Base-by-base conservation (phyloP, 108 stramenopile genomes). In the Pelagomonas calceolata region DNA sequence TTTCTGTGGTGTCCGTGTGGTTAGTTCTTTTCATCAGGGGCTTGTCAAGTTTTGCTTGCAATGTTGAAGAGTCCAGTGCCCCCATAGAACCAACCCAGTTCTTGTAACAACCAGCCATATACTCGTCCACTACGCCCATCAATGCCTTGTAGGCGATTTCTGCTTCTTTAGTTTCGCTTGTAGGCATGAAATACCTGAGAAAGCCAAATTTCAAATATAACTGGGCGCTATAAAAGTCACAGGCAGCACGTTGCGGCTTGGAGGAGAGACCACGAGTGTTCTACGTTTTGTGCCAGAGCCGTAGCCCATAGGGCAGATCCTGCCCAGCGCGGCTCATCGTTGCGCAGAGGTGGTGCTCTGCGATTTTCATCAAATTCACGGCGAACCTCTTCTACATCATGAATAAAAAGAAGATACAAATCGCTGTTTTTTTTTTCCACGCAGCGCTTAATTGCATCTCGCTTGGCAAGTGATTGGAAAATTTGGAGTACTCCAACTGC, bases 271-370 rank as follows among this genome's bases (percentile, higher is more conserved):
- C 69, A 71, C 34, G 43, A 72, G 60, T 65, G 77, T 65, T 34
- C 3, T 32, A 73, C 76, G 37, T 69, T 39, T 32, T 30, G 31
- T 10, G 67, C 67, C 26, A 74, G 45, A 46, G 46, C 44, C n/a
- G 68, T 66, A 3, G 85, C 84, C 87, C 87, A 88, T 36, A 88
- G 78, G n/a, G 87, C 87, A 4, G 84, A 81, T 30, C 85, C 87
- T 18, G 85, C 85, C 34, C 70, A 88, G 34, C 68, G 68, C 0
- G 87, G 87, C 77, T 88, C 85, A 39, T 82, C 75, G 39, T 80
- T 65, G 29, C 84, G 77, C 33, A 86, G 80, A 32, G 87, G 84
- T 7, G 85, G 87, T 30, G 60, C 34, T 32, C 74, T 66, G 32
- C 76, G 36, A 17, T 78, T 64, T 45, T 76, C 72, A 33, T 88